Conservation (phyloP, 768 basidiomycete genomes). For the Phylloporus sp. region DNA sequence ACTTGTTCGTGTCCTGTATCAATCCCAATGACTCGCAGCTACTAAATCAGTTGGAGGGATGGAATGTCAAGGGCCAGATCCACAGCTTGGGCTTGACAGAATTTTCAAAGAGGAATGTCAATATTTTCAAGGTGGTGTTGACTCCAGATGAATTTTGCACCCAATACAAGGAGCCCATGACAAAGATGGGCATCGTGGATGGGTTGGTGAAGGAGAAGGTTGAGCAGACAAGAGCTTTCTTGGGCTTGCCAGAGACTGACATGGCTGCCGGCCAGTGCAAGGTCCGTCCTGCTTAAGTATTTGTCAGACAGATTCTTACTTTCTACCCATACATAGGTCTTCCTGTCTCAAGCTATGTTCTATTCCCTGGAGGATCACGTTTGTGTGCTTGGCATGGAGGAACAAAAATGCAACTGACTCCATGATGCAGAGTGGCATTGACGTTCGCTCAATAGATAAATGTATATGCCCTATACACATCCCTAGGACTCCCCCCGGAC, state of each 20-base stretch:
- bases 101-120: constrained; percentile 62
- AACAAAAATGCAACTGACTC: constrained; percentile 76
- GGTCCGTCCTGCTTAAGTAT: constrained; percentile 37
- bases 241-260: constrained; percentile 64
- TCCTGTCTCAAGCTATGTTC: constrained; percentile 83
- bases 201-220: constrained; percentile 59
- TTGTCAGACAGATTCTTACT: not conserved
- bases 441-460: constrained; percentile 54
- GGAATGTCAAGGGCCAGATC: constrained; percentile 90
- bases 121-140: constrained; percentile 81
- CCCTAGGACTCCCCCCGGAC: constrained; percentile 43
- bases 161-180: constrained; percentile 70
- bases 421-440: constrained; percentile 69
- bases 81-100: constrained; percentile 75
- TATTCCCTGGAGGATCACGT: constrained; percentile 85
- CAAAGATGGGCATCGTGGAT: constrained; percentile 51
- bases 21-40: constrained; percentile 95
- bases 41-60: constrained; percentile 89
- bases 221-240: constrained; percentile 51
- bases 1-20: constrained; percentile 90
- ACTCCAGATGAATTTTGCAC: constrained; percentile 82
- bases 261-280: constrained; percentile 80
- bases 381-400: constrained; percentile 79
- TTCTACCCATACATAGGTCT: constrained; percentile 56
- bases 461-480: constrained; percentile 78